Conservation (phyloP, 805 yeast species). For the Yamadazyma laniorum region DNA sequence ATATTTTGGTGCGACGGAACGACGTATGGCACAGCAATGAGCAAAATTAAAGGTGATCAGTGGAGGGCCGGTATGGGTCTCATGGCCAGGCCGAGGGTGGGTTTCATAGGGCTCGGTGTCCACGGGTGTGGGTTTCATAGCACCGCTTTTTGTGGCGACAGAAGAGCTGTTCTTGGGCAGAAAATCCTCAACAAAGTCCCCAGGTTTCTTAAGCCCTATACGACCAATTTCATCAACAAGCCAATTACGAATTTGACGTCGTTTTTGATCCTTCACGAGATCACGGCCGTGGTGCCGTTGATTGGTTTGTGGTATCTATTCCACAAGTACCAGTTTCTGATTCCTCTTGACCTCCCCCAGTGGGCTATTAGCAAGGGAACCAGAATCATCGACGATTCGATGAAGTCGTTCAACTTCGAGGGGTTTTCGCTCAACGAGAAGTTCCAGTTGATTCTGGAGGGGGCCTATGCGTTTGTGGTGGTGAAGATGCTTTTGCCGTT, state of each 20-base stretch:
- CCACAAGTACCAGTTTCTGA: conserved; percentile 50
- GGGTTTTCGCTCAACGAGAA: conserved; percentile 47
- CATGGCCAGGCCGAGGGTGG: too few species aligned
- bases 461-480: conserved; percentile 71
- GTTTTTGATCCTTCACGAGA: conserved; percentile 67
- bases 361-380: conserved; percentile 62
- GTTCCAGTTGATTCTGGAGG: conserved; percentile 58
- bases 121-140: too few species aligned
- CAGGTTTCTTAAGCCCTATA: conserved; percentile 48
- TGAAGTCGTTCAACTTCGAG: conserved; percentile 35
- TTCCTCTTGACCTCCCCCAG: conserved; percentile 56
- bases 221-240: conserved; percentile 48
- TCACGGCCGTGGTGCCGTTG: conserved; percentile 72
- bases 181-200: conserved; percentile 42
- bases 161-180: conserved; percentile 13
- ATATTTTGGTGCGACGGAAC: too few species aligned
- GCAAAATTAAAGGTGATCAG: too few species aligned
- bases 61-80: too few species aligned
- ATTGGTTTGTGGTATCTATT: conserved; percentile 65
- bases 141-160: conserved; percentile 2
- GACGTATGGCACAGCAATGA: too few species aligned
- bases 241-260: conserved; percentile 63
- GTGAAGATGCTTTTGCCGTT: conserved; percentile 61
- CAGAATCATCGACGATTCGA: conserved; percentile 52
- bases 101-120: too few species aligned